Evolutionary conservation across 1,139 yeast species (phyloP).

Genomic region (Yamadazyma spencermartinsiae): DNA sequence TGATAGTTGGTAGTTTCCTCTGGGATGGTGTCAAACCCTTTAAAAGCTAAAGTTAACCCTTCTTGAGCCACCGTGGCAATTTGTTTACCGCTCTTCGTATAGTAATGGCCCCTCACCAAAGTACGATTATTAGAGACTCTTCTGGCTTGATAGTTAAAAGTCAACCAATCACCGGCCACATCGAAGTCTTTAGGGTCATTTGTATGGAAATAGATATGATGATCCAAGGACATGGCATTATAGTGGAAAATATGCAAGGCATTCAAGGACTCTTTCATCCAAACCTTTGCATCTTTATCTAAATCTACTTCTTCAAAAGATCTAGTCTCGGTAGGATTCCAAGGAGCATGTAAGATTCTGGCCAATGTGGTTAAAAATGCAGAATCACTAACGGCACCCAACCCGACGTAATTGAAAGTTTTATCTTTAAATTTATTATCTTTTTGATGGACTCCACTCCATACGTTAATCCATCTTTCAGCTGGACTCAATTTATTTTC

Average conservation of each 20-base stretch:
- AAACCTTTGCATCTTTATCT: slow-evolving; percentile 30
- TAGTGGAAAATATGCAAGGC: slow-evolving; percentile 44
- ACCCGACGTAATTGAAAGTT: slow-evolving; percentile 35
- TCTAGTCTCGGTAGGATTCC: slow-evolving; percentile 43
- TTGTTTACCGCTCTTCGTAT: slow-evolving; percentile 32
- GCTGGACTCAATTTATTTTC: slow-evolving; percentile 32
- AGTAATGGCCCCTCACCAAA: slow-evolving; percentile 40
- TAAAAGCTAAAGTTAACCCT: slow-evolving; percentile 34
- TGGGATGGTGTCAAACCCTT: slow-evolving; percentile 18
- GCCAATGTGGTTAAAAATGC: slow-evolving; percentile 46
- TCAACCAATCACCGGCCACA: slow-evolving; percentile 41
- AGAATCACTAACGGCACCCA: slow-evolving; percentile 43
- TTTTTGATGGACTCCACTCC: slow-evolving; percentile 34
- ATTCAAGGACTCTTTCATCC: slow-evolving; percentile 38
- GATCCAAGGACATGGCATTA: slow-evolving; percentile 51
- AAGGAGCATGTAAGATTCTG: slow-evolving; percentile 42
- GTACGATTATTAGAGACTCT: slow-evolving; percentile 37
- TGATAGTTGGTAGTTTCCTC: slow-evolving; percentile 13
- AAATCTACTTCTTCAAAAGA: slow-evolving; percentile 35
- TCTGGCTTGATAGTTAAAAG: slow-evolving; percentile 39
- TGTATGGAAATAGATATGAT: slow-evolving; percentile 46
- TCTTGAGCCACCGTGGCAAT: slow-evolving; percentile 48
- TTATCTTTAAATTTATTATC: slow-evolving; percentile 30
- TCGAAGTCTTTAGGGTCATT: slow-evolving; percentile 28
- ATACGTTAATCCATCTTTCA: slow-evolving; percentile 45